A percentile compares a stretch with the other conserved stretches of the same genome.
Conservation (phyloP, 2,329 filamentous ascomycete genomes). For the Colletotrichum liriopes region DNA sequence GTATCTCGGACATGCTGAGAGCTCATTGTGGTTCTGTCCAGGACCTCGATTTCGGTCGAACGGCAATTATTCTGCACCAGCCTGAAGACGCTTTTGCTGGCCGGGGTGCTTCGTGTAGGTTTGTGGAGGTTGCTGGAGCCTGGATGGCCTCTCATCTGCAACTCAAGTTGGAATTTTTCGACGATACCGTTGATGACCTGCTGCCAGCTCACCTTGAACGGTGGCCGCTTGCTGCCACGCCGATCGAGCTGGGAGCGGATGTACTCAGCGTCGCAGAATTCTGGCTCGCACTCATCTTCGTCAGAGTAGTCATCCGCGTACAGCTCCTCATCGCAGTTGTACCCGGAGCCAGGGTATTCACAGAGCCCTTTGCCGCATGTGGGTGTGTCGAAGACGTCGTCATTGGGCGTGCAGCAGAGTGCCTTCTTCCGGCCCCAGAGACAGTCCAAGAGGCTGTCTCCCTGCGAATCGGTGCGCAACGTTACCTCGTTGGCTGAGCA, state of each 20-base stretch:
- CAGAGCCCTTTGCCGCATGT: not conserved
- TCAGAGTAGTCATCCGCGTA: slow-evolving; percentile 7
- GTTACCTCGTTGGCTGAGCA: slow-evolving; percentile 37
- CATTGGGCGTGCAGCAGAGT: slow-evolving; percentile 2
- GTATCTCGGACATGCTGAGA: not conserved
- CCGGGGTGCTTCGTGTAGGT: slow-evolving; percentile 2
- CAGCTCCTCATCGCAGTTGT: not conserved
- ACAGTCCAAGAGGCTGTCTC: slow-evolving; percentile 10
- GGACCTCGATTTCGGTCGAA: slow-evolving; percentile 11
- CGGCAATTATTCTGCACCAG: slow-evolving; percentile 7
- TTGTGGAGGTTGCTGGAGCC: slow-evolving; percentile 16
- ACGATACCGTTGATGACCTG: not conserved
- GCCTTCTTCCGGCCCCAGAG: not conserved
- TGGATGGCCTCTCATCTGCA: slow-evolving; percentile 5
- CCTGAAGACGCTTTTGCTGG: slow-evolving; percentile 1
- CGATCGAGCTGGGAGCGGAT: not conserved
- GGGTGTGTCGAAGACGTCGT: slow-evolving; percentile 1
- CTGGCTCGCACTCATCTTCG: slow-evolving; percentile 1
- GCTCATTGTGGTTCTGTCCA: slow-evolving; percentile 8
- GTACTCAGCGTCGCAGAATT: slow-evolving; percentile 1
- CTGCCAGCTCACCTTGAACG: slow-evolving; percentile 7
- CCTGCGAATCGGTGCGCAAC: slow-evolving; percentile 3
- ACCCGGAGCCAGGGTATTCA: not conserved
- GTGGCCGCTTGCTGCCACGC: not conserved
- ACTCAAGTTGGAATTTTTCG: slow-evolving; percentile 1